phyloP scores from a whole-genome alignment of 768 basidiomycete species.

The Pholiota microspora region DNA sequence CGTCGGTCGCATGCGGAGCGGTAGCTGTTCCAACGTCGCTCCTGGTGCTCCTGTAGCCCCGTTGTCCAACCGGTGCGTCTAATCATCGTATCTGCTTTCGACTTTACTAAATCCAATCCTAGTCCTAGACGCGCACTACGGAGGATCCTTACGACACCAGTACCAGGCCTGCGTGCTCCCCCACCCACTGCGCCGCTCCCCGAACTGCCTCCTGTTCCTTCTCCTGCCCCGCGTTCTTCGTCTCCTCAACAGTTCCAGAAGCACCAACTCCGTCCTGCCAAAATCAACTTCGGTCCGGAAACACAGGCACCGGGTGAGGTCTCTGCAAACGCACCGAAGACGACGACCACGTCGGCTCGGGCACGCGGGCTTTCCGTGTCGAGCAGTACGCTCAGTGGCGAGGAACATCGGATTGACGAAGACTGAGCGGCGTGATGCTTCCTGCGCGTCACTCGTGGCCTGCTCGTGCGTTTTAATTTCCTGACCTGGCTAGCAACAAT shows the following conservation, averaged over 20 bases:
- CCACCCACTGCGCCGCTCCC: constrained; percentile 42
- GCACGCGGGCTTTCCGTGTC: constrained; percentile 33
- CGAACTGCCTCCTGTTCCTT: constrained; percentile 25
- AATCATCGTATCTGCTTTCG: no score
- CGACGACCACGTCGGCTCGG: constrained; percentile 18
- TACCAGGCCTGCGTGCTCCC: constrained; percentile 33
- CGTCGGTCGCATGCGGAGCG: constrained; percentile 54
- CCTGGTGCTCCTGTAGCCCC: constrained; percentile 4
- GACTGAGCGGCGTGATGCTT: no score
- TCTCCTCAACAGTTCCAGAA: not conserved
- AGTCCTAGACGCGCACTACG: constrained; percentile 43
- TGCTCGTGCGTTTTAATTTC: not conserved
- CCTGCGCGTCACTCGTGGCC: no score
- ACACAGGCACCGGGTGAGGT: not conserved
- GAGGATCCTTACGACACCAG: constrained; percentile 27
- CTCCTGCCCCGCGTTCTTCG: constrained; percentile 4
- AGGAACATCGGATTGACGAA: constrained; percentile 33
- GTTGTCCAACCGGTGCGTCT: constrained; percentile 17
- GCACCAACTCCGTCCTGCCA: constrained; percentile 7
- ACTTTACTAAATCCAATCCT: not conserved
- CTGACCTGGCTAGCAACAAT: not conserved
- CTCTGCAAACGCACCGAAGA: not conserved
- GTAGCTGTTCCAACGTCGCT: constrained; percentile 40
- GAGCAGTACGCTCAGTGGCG: constrained; percentile 24
- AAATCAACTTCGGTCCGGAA: not conserved